Base-by-base conservation (phyloP, 768 basidiomycete species). In the Suillus clintonianus region DNA sequence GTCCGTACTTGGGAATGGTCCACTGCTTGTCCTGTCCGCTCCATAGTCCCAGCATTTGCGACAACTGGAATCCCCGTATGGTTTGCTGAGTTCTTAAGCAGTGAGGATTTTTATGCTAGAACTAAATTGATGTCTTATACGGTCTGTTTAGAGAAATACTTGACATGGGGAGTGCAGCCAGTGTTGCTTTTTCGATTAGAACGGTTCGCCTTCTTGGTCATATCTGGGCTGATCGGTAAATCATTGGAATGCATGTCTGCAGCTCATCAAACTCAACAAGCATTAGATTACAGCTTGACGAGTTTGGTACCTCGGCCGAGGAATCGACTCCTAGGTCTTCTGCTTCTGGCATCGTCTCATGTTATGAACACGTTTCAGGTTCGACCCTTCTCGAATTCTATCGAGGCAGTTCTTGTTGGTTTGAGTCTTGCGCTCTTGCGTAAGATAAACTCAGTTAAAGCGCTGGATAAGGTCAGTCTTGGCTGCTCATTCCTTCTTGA, bases 1-100 rank as follows among this genome's bases (percentile, higher is more conserved):
- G 30, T 72, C 27, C 69, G 64, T 41, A 76, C 79, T 34, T 80
- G 80, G 79, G 79, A 81, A 62, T 81, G 80, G 79, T 50, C 66
- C 7, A 59, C 73, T 17, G 65, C 66, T n/a, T 72, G 70, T 6
- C 80, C 79, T 19, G 68, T 78, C 51, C 74, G 79, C 34, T 79
- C 79, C 2, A 67, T 80, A 51, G 66, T 76, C 6, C 77, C 78
- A 0, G 61, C 65, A 3, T 75, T 74, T 27, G 14, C 68, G 51
- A 78, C 76, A 17, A 79, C 78, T 0, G 79, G 77, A 0, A 39
- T 77, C 5, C 77, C 79, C 11, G 62, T 79, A 42, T 56, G 67
- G 45, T 15, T 68, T 15, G 32, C 71, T 17, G 68, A 56, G 30
- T 17, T 66, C 1, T 63, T 65, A 13, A 59, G 59, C 62, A 62